A percentile compares a stretch with the other conserved stretches of the same genome.
These are phyloP conservation scores for Lomentospora prolificans DNA, from an alignment of 2,329 filamentous ascomycete species.

Conservation along the genomic window DNA sequence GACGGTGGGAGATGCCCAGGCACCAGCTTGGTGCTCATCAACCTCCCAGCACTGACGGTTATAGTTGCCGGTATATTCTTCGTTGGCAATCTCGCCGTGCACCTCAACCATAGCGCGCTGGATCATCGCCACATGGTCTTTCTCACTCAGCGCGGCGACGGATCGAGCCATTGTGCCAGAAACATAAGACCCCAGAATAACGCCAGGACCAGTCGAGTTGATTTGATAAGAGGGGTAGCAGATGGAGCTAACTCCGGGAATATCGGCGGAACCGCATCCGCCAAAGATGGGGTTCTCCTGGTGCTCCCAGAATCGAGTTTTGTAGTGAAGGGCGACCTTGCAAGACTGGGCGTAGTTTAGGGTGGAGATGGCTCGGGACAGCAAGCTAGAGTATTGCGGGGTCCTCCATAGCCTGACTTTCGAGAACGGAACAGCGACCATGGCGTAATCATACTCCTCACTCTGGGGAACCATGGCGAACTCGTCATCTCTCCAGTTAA, in stretches of 20 bases:
- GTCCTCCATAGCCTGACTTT: conserved; percentile 54
- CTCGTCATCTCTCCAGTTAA: conserved; percentile 44
- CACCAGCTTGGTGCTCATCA: conserved; percentile 50
- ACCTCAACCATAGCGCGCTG: conserved; percentile 57
- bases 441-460: conserved; percentile 53
- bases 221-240: conserved; percentile 61
- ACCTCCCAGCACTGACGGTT: conserved; percentile 56
- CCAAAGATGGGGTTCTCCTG: conserved; percentile 47
- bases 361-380: conserved; percentile 36
- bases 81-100: conserved; percentile 36
- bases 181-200: conserved; percentile 51
- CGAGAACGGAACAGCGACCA: conserved; percentile 56
- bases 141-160: conserved; percentile 39
- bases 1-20: conserved; percentile 50
- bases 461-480: conserved; percentile 29
- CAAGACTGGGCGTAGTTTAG: conserved; percentile 36
- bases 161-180: conserved; percentile 29
- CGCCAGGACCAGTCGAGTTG: conserved; percentile 52
- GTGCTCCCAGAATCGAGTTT: conserved; percentile 51
- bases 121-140: conserved; percentile 52
- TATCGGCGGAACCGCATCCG: conserved; percentile 48
- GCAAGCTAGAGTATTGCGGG: conserved; percentile 31
- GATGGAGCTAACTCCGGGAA: conserved; percentile 49
- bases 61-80: conserved; percentile 53
- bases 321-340: conserved; percentile 58